A percentile compares a stretch with the other conserved stretches of the same genome.
Conservation (phyloP, 768 basidiomycete species). For the Panellus pusillus region DNA sequence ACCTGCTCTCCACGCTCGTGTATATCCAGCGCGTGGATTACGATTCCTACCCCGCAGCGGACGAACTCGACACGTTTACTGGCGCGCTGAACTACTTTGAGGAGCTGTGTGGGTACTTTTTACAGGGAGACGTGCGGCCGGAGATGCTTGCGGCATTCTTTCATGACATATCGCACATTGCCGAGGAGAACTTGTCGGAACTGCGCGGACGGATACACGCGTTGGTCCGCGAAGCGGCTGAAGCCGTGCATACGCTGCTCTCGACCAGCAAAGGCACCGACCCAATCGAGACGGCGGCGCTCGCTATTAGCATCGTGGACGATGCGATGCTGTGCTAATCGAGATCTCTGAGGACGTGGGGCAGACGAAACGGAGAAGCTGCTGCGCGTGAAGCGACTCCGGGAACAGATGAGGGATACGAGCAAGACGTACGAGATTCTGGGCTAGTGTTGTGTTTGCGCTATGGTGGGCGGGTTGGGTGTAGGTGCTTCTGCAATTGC, state of each 20-base stretch:
- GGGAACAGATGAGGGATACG: no score
- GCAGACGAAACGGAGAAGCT: no score
- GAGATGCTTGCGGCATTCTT: constrained; percentile 13
- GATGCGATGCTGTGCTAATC: neutral
- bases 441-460: no score
- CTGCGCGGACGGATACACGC: neutral
- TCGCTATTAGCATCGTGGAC: constrained; percentile 3
- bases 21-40: constrained; percentile 23
- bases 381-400: no score
- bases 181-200: neutral
- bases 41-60: constrained; percentile 3
- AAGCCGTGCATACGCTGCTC: constrained; percentile 7
- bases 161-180: neutral
- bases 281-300: neutral
- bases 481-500: no score
- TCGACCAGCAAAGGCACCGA: constrained; percentile 5
- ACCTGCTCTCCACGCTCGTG: constrained; percentile 20
- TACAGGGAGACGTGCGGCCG: neutral
- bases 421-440: no score
- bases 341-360: no score
- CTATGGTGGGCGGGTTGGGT: no score
- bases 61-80: neutral
- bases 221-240: constrained; percentile 3
- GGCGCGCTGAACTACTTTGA: constrained; percentile 12
- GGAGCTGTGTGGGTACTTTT: constrained; percentile 15